Conservation (phyloP, 1,284 basidiomycete genomes). For the Leucocoprinus gongylophorus region DNA sequence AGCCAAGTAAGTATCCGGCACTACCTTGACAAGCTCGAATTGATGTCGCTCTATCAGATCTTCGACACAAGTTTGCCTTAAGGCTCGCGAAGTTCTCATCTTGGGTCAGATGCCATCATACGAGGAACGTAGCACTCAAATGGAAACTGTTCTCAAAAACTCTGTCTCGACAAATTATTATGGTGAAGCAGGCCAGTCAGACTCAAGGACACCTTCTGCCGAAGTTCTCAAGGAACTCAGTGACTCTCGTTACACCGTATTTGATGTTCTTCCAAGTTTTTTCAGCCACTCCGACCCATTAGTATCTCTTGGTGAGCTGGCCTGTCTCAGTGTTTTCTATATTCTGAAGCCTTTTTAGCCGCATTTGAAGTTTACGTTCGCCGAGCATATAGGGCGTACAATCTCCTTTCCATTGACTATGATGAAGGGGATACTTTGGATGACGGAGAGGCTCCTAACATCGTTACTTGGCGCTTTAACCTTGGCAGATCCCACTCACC, state of each 20-base stretch:
- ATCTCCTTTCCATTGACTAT: slow-evolving; percentile 87
- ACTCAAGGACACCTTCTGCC: slow-evolving; percentile 66
- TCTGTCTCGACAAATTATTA: slow-evolving; percentile 86
- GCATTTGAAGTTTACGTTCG: slow-evolving; percentile 96
- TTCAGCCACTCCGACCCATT: slow-evolving; percentile 84
- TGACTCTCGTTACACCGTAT: slow-evolving; percentile 96
- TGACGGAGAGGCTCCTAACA: slow-evolving; percentile 72
- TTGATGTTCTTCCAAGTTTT: slow-evolving; percentile 94
- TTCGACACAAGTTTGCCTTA: slow-evolving; percentile 84
- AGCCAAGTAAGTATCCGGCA: slow-evolving; percentile 51
- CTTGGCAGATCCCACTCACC: slow-evolving; percentile 80
- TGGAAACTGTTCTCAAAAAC: slow-evolving; percentile 89
- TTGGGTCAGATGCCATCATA: slow-evolving; percentile 95
- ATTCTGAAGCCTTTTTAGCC: slow-evolving; percentile 41
- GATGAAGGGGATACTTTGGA: slow-evolving; percentile 80
- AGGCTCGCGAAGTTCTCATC: slow-evolving; percentile 96
- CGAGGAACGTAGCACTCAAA: slow-evolving; percentile 89
- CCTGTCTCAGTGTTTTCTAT: neutral
- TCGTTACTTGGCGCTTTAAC: slow-evolving; percentile 92
- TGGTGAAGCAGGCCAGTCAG: slow-evolving; percentile 72
- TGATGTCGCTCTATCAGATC: slow-evolving; percentile 43
- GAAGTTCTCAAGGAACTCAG: slow-evolving; percentile 91
- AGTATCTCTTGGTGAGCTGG: slow-evolving; percentile 70
- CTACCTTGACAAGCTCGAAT: neutral
- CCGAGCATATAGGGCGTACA: slow-evolving; percentile 95